Evolutionary conservation across 2,329 filamentous ascomycete species (phyloP).

Genomic region (Cadophora sp.): DNA sequence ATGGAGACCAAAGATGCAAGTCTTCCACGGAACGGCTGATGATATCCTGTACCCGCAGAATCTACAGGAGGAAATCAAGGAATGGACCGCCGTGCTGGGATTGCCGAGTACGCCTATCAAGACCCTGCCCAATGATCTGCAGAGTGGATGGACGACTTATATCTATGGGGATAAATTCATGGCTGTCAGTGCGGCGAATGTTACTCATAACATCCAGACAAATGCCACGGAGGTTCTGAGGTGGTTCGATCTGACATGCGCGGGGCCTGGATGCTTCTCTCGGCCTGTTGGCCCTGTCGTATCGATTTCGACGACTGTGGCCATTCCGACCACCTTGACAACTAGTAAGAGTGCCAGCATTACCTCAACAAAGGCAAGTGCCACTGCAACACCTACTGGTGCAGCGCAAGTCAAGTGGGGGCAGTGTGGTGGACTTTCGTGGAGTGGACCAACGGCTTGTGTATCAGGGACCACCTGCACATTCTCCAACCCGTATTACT

Average conservation of each 20-base stretch:
- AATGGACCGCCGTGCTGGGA: conserved; percentile 56
- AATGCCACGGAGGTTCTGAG: conserved; percentile 11
- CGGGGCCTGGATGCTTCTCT: conserved; percentile 17
- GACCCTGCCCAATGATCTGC: conserved; percentile 37
- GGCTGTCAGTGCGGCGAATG: conserved; percentile 14
- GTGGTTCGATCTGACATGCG: conserved; percentile 21
- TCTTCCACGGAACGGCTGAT: conserved; percentile 47
- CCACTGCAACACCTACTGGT: neutral
- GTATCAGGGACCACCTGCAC: conserved; percentile 24
- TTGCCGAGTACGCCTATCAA: conserved; percentile 41
- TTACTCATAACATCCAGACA: conserved; percentile 22
- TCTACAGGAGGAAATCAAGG: conserved; percentile 53
- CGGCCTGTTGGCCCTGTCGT: neutral
- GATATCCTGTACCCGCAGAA: conserved; percentile 48
- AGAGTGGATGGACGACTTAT: conserved; percentile 40
- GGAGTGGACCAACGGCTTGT: conserved; percentile 27
- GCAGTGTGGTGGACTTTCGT: conserved; percentile 28
- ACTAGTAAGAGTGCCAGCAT: conserved; percentile 9
- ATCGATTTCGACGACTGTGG: neutral
- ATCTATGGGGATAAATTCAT: conserved; percentile 31
- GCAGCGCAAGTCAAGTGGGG: conserved; percentile 8
- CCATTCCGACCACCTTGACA: conserved; percentile 7
- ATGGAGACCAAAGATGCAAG: conserved; percentile 34
- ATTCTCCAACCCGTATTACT: conserved; percentile 29
- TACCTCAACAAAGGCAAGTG: neutral